Base-by-base conservation (phyloP, 1,139 yeast genomes). In the Debaryomycetaceae sp. region DNA sequence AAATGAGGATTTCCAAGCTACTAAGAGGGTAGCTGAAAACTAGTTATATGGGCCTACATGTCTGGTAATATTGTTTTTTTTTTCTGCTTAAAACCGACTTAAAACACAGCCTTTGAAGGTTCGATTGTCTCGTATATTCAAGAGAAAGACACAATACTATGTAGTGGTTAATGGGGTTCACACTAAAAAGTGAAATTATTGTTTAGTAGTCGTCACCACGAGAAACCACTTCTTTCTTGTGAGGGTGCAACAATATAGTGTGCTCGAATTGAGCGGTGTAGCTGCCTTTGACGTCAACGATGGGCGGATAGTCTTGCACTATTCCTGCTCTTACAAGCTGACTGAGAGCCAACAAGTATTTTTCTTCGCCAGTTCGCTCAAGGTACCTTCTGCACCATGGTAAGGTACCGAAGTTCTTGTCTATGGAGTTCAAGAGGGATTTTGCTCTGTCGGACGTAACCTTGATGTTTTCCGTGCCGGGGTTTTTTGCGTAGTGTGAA, bases 231-330 rank as follows among this genome's bases (percentile, higher is more conserved):
- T 92, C 99, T 69, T 92, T 92, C 63, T 79, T 80, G 43, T 89
- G 89, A 18, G 98, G 95, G 56, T 91, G 94, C 55, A 92, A 73
- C 51, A 94, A 71, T 39, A 92, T 79, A 1, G 98, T 94, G 67
- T 94, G 98, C 63, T 92, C 99, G 57, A 66, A 92, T 63, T 92
- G 99, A 0, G 98, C 98, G 33, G 98, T 92, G 72, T 87, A 91
- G 42, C 87, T 78, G 15, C 98, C 98, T 47, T 71, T 76, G 35
- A 73, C 65, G 61, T 92, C 99, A 39, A 79, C 83, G 51, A 92
- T 70, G n/a, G 99, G 99, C n/a, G 97, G 97, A 55, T 94, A 91
- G 51, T 87, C 98, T 54, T 86, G 87, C 6, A 92, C 91, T 30
- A 86, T 69, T 4, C 97, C 98, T 6, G 86, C 78, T 61, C 83